Base-by-base conservation (phyloP, 768 basidiomycete genomes). In the Pseudohyphozyma bogoriensis region DNA sequence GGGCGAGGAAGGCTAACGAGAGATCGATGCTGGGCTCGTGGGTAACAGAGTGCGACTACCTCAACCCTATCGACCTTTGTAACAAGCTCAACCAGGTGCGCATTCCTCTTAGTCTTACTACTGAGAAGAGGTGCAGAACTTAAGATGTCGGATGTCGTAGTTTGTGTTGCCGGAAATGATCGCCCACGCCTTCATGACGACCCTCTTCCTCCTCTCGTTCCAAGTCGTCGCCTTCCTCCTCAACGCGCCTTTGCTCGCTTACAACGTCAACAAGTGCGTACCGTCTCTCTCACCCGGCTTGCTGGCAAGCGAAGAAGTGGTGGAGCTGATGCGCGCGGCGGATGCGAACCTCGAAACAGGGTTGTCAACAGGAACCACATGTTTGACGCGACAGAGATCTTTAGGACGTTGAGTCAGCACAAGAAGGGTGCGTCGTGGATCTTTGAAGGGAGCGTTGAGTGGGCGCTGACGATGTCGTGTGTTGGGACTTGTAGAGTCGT, bases 371-470 rank as follows among this genome's bases (percentile, higher is more conserved):
- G 89, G 72, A 85, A 85, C 71, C 92, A 97, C 77, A 93, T 96
- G 89, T 97, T 95, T 72, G 95, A 99, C 72, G 95, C 95, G 56
- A 97, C 93, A 28, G 95, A 99, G 77, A 99, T 97, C 67, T 99
- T 99, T 81, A 82, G 95, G 68, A 90, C 92, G 58, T 77, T 97
- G 50, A 82, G 85, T 18, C 83, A 81, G 42, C 95, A 97, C 77
- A 99, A 99, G 78, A 95, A 89, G 72, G 93, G 64, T 65, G 42
- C n/a, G 69, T 73, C 52, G n/a, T n/a, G n/a, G n/a, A n/a, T n/a
- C n/a, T n/a, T n/a, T n/a, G n/a, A n/a, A n/a, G n/a, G n/a, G n/a
- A n/a, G n/a, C n/a, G n/a, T n/a, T n/a, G n/a, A n/a, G n/a, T n/a
- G n/a, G n/a, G n/a, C n/a, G n/a, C n/a, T n/a, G n/a, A n/a, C n/a